Evolutionary conservation across 2,329 filamentous ascomycete species (phyloP), one percentile per base, ranked within the genome.

Genomic region (Westerdykella sp.): DNA sequence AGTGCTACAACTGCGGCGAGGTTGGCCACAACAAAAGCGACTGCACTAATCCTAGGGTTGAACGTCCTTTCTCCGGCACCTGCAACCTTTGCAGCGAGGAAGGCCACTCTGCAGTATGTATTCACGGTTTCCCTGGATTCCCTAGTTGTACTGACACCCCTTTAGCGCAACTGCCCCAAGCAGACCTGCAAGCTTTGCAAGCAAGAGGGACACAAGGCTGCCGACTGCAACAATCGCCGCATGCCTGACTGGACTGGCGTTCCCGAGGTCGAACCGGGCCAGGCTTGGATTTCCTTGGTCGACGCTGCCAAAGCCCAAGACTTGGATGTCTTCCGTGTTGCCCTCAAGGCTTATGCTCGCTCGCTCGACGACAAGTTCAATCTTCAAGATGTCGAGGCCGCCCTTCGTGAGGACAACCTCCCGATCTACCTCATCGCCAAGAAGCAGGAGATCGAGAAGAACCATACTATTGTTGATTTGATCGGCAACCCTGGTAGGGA

Each of bases 111-210:
- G 69, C 76, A n/a, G n/a, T n/a, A n/a, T n/a, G n/a, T n/a, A n/a
- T n/a, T n/a, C n/a, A n/a, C n/a, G n/a, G n/a, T n/a, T n/a, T n/a
- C n/a, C n/a, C n/a, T n/a, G n/a, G n/a, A n/a, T n/a, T n/a, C n/a
- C n/a, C n/a, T n/a, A n/a, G n/a, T n/a, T n/a, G n/a, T n/a, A n/a
- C n/a, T n/a, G n/a, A n/a, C n/a, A n/a, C n/a, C n/a, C n/a, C n/a
- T n/a, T n/a, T n/a, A n/a, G 40, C 73, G 76, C 15, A 80, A 84
- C 40, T 89, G 85, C 50, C 82, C 83, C 1, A 65, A 74, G 1
- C 78, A 77, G 48, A 73, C 75, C 6, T 80, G 76, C 60, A 76
- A 73, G 53, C 76, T 79, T 46, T 79, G 76, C 65, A 71, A 74
- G 59, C 51, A 67, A 42, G 48, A 60, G 11, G 73, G 72, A 1